phyloP scores from a whole-genome alignment of 176 grass and related monocot genomes.

The Aegilops bicornis region DNA sequence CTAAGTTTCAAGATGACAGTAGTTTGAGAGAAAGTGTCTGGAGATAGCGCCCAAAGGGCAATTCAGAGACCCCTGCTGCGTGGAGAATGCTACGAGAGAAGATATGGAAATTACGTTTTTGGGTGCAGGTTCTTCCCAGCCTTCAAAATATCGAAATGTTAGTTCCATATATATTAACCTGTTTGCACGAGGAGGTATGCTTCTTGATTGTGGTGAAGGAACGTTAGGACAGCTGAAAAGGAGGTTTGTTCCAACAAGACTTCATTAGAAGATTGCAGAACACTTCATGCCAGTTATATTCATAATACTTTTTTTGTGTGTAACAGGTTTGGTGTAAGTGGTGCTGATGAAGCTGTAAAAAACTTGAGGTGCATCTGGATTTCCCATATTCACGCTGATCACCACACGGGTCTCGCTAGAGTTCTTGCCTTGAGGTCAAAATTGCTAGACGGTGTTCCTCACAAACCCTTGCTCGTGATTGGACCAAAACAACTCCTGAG shows the following conservation, averaged over 20 bases:
- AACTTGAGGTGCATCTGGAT: conserved; percentile 85
- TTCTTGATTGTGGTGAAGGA: conserved; percentile 97
- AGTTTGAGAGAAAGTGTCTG: conserved; percentile 38
- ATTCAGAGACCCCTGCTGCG: conserved; percentile 53
- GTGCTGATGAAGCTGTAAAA: conserved; percentile 74
- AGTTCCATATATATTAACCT: conserved; percentile 92
- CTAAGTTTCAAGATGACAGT: conserved; percentile 38
- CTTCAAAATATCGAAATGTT: conserved; percentile 96
- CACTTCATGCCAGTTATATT: conserved; percentile 23
- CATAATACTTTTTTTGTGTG: conserved; percentile 16
- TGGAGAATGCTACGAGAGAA: conserved; percentile 73
- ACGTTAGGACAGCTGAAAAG: conserved; percentile 90
- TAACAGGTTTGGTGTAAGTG: conserved; percentile 77
- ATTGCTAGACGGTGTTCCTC: conserved; percentile 52
- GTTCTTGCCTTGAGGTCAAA: conserved; percentile 78
- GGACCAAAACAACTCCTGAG: conserved; percentile 86
- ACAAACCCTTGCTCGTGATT: conserved; percentile 82
- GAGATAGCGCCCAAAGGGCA: conserved; percentile 41
- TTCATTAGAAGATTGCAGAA: not conserved
- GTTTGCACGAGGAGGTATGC: conserved; percentile 80
- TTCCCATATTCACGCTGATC: conserved; percentile 98
- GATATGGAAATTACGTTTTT: conserved; percentile 92
- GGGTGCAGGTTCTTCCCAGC: conserved; percentile 92
- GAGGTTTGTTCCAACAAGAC: conserved; percentile 49
- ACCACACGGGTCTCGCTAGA: conserved; percentile 87